phyloP scores from a whole-genome alignment of 2,329 filamentous ascomycete genomes.

The Aspergillus uvarum region DNA sequence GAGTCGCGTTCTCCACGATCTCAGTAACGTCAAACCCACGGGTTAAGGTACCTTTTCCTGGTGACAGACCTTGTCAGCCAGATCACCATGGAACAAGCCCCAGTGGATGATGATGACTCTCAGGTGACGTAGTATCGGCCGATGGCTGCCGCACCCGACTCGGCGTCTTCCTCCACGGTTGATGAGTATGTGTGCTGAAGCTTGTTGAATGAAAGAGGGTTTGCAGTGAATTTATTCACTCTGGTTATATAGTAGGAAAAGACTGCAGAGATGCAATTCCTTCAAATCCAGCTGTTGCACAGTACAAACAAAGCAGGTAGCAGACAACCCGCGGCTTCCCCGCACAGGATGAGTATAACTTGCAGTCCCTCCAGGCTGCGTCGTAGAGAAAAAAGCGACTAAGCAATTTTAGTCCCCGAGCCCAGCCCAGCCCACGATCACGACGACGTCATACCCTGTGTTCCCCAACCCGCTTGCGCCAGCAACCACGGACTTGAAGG shows the following conservation, averaged over 20 bases:
- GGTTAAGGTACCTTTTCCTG: background rate
- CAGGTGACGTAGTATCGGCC: conserved; percentile 3
- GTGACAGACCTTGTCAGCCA: background rate
- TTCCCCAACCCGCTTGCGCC: background rate
- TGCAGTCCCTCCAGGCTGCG: no score
- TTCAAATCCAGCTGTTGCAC: no score
- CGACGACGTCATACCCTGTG: conserved; percentile 17
- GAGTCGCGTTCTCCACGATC: background rate
- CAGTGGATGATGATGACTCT: background rate
- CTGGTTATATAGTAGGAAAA: no score
- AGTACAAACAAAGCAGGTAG: no score
- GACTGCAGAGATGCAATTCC: no score
- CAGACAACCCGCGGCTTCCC: background rate
- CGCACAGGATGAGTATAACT: background rate
- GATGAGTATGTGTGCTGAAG: background rate
- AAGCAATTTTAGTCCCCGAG: background rate
- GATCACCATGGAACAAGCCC: background rate
- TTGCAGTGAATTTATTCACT: no score
- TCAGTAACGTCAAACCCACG: background rate
- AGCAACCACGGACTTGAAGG: background rate
- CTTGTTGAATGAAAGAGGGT: background rate
- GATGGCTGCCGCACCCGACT: background rate
- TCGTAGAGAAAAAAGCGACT: background rate
- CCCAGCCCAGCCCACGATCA: background rate
- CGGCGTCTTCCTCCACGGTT: background rate